A percentile compares a stretch with the other conserved stretches of the same genome.
Conservation (phyloP, 2,329 filamentous ascomycete genomes). For the Teratosphaeriaceae sp. region DNA sequence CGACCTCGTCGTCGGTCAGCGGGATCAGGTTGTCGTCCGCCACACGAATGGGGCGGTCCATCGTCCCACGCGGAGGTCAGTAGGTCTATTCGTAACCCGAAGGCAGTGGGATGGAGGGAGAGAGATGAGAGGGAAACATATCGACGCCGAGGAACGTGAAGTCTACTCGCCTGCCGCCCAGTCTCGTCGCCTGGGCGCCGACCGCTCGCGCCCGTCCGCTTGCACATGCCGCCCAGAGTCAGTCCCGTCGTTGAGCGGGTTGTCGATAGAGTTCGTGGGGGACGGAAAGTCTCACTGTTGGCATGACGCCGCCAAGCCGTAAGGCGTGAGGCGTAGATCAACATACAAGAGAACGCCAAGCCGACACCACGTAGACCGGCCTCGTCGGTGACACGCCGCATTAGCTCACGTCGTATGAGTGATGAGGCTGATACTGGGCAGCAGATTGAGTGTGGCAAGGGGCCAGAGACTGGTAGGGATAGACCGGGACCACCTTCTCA, state of each 20-base stretch:
- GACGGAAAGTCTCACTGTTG: not conserved
- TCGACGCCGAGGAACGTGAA: not conserved
- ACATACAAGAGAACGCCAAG: not conserved
- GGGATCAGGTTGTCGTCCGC: slow-evolving; percentile 8
- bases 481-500: too few relatives aligned
- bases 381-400: too few relatives aligned
- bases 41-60: slow-evolving; percentile 6
- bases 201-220: too few relatives aligned
- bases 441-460: too few relatives aligned
- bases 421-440: too few relatives aligned
- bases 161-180: not conserved
- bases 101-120: not conserved
- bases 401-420: too few relatives aligned
- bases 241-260: not conserved
- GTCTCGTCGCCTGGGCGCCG: not conserved
- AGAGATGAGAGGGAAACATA: not conserved
- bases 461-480: too few relatives aligned
- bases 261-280: not conserved
- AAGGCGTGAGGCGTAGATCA: not conserved
- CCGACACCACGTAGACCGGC: not conserved
- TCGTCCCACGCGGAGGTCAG: too few relatives aligned
- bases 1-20: slow-evolving; percentile 45
- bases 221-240: not conserved
- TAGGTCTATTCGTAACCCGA: not conserved
- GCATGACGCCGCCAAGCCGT: not conserved